Percentiles rank a stretch among this genome's conserved stretches.
These are phyloP conservation scores for Caloboletus inedulis DNA, from an alignment of 1,284 basidiomycete species.

Conservation along the genomic window DNA sequence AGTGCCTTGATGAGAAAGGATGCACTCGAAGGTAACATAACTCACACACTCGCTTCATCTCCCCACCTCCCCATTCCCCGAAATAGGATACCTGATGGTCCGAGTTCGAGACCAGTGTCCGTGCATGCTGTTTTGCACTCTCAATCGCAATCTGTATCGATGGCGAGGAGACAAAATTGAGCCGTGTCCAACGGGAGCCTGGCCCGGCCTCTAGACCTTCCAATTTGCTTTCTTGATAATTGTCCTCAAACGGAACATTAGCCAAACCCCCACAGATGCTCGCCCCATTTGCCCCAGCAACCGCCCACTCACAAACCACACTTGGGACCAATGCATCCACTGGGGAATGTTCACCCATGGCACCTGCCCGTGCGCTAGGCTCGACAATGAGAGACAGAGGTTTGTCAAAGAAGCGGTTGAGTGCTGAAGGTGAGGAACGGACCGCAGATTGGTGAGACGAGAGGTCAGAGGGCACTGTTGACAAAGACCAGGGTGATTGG, in stretches of 20 bases:
- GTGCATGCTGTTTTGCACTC: conserved; percentile 59
- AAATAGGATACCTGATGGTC: conserved; percentile 88
- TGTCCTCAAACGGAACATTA: conserved; percentile 12
- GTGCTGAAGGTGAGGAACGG: conserved; percentile 64
- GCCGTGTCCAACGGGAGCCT: conserved; percentile 50
- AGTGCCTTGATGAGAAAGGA: background rate
- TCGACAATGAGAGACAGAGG: conserved; percentile 82
- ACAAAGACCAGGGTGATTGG: conserved; percentile 3
- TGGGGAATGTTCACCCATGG: conserved; percentile 91
- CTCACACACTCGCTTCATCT: conserved; percentile 83
- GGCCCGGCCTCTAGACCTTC: conserved; percentile 11
- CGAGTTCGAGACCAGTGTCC: conserved; percentile 69
- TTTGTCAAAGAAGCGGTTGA: conserved; percentile 95
- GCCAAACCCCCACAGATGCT: conserved; percentile 26
- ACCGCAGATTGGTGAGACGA: conserved; percentile 80
- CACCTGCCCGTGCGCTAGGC: conserved; percentile 81
- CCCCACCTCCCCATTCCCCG: conserved; percentile 82
- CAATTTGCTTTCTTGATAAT: conserved; percentile 3
- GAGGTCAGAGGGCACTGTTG: conserved; percentile 37
- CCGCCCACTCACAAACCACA: conserved; percentile 83
- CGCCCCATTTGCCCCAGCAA: conserved; percentile 34
- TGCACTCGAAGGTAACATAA: conserved; percentile 4
- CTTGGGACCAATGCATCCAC: conserved; percentile 91
- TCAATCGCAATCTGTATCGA: conserved; percentile 56
- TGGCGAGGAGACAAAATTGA: conserved; percentile 79